Percentiles rank a stretch among this genome's conserved stretches.
These are phyloP conservation scores for Yarrowia phangngaensis DNA, from an alignment of 805 yeast species.

Conservation along the genomic window DNA sequence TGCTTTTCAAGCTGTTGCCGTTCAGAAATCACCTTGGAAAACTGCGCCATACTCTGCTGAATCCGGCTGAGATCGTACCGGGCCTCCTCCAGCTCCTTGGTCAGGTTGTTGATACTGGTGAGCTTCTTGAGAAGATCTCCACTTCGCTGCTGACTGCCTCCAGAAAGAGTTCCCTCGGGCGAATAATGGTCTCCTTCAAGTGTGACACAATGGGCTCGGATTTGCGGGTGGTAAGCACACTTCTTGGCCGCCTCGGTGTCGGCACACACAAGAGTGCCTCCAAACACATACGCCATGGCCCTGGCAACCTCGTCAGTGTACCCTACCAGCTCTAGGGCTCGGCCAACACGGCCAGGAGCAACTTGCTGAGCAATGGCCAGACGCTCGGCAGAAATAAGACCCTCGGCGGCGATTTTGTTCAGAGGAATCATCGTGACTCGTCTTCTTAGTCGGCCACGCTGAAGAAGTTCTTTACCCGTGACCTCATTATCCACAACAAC, in stretches of 20 bases:
- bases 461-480: constrained; percentile 78
- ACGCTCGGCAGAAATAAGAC: constrained; percentile 46
- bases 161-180: constrained; percentile 92
- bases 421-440: constrained; percentile 90
- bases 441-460: constrained; percentile 69
- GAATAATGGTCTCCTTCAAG: constrained; percentile 91
- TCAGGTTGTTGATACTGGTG: constrained; percentile 56
- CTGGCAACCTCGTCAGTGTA: constrained; percentile 64
- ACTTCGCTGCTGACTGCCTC: constrained; percentile 67
- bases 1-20: constrained; percentile 33
- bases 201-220: constrained; percentile 79
- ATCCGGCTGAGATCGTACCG: constrained; percentile 46
- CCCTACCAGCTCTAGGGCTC: constrained; percentile 78
- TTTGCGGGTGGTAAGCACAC: constrained; percentile 81
- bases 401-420: constrained; percentile 70
- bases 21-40: constrained; percentile 37
- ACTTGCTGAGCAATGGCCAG: constrained; percentile 65
- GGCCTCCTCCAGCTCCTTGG: constrained; percentile 42
- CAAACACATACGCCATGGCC: constrained; percentile 92
- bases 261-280: constrained; percentile 78
- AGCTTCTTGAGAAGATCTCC: constrained; percentile 59
- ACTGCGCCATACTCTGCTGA: constrained; percentile 43
- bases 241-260: constrained; percentile 84
- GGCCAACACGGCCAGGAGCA: constrained; percentile 80
- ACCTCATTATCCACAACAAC: constrained; percentile 86